A percentile compares a stretch with the other conserved stretches of the same genome.
Evolutionary conservation across 2,329 filamentous ascomycete genomes (phyloP).

Genomic region (Pseudohalonectria lignicola): DNA sequence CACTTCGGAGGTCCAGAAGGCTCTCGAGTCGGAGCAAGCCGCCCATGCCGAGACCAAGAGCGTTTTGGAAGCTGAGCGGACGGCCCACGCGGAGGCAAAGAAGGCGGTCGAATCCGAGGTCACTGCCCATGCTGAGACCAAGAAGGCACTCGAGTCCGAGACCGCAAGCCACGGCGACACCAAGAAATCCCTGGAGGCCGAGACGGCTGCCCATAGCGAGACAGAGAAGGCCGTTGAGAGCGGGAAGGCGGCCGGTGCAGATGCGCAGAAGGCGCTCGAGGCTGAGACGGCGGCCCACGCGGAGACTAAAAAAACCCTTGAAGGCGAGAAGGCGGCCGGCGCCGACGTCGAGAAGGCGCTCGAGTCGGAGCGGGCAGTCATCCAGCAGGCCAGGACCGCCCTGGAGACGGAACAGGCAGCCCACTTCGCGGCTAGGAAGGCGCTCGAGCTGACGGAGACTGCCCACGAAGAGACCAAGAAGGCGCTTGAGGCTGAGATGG

Average conservation of each 20-base stretch:
- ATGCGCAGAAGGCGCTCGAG: background rate
- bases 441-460: conserved; percentile 1
- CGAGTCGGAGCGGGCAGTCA: background rate
- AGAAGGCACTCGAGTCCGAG: background rate
- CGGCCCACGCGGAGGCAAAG: background rate
- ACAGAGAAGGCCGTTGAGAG: background rate
- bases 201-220: background rate
- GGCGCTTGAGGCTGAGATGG: conserved; percentile 2
- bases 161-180: background rate
- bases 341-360: background rate
- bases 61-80: background rate
- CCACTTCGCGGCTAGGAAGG: background rate
- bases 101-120: conserved; percentile 1
- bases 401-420: conserved; percentile 1
- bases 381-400: background rate
- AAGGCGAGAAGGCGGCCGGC: background rate
- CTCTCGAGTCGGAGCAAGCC: conserved; percentile 2
- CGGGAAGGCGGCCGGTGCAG: background rate
- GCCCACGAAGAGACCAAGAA: background rate
- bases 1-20: background rate
- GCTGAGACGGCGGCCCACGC: background rate
- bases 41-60: conserved; percentile 4
- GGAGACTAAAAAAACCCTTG: background rate
- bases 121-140: background rate
- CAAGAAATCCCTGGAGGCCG: conserved; percentile 1